A percentile compares a stretch with the other conserved stretches of the same genome.
Conservation (phyloP, 2,329 filamentous ascomycete species). For the Chrysosphaeria jannelii region DNA sequence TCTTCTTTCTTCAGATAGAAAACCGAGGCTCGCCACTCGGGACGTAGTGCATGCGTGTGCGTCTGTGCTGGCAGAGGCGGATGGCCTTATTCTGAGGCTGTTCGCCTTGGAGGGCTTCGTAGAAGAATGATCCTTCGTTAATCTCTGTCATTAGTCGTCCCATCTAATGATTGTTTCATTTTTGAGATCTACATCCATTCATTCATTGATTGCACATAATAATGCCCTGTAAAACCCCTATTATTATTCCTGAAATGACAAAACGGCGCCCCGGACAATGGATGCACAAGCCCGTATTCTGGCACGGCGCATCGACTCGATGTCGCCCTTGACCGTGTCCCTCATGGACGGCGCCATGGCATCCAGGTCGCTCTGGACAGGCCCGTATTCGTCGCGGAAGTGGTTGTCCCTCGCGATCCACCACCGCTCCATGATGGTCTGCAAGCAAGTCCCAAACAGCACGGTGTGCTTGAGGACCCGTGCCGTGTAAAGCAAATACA, state of each 20-base stretch:
- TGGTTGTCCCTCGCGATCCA: constrained; percentile 1
- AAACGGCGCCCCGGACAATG: background rate
- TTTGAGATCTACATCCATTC: constrained; percentile 21
- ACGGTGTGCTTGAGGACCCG: constrained; percentile 2
- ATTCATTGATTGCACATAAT: background rate
- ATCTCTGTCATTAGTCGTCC: constrained; percentile 19
- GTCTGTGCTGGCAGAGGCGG: background rate
- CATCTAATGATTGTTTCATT: constrained; percentile 25
- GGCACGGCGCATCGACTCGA: constrained; percentile 1
- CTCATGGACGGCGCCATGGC: constrained; percentile 2
- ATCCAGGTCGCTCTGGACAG: background rate
- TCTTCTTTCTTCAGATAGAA: constrained; percentile 7
- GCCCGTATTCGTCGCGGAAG: background rate
- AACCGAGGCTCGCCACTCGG: constrained; percentile 11
- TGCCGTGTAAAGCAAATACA: constrained; percentile 3
- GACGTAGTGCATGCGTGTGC: background rate
- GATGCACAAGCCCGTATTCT: background rate
- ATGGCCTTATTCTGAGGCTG: constrained; percentile 1
- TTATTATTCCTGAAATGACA: background rate
- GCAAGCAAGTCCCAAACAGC: constrained; percentile 1
- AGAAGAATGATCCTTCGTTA: constrained; percentile 26
- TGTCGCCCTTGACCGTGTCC: constrained; percentile 1
- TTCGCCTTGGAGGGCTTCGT: constrained; percentile 8
- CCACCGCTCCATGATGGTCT: constrained; percentile 4
- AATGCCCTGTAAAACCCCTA: too few relatives aligned